Base-by-base conservation (phyloP, 805 yeast genomes). In the Pichia paraexigua region DNA sequence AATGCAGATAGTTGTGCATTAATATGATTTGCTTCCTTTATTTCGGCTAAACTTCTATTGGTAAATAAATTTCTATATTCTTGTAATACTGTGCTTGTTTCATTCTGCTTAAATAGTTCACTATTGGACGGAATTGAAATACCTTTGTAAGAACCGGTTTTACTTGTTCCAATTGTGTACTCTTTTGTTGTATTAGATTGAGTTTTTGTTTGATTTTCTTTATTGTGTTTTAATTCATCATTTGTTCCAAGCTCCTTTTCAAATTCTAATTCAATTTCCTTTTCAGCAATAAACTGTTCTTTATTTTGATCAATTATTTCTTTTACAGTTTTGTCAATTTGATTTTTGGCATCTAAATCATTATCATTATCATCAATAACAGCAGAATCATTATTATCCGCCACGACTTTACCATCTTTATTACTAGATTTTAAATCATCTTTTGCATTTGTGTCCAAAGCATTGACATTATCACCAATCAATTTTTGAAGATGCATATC, bases 1-100 rank as follows among this genome's bases (percentile, higher is more conserved):
- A 83, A 66, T 1, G 85, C 82, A 0, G 83, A 78, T 41, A 82
- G 62, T 59, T 82, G 85, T 0, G 82, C 81, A 46, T 66, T 63
- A 2, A 62, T 60, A 13, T 66, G 51, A 40, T 58, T 58, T 12
- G 58, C 55, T 2, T 63, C 62, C 20, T 56, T 59, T n/a, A 48
- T 30, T 35, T 30, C 15, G 17, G 49, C 32, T 12, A 56, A 47
- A 18, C 52, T 52, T 22, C 57, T 56, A 32, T 57, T 60, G 13
- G 58, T 57, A 20, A 64, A 27, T 4, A 65, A 54, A 22, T 60
- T 58, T 41, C 56, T 56, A 47, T 65, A 65, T 9, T 65, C 65
- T 43, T 59, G 56, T n/a, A 63, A 43, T 13, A 62, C 63, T 1
- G 55, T 22, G 9, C 50, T 53, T 2, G 66, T 51, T 11, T 56